Conservation (phyloP, 768 basidiomycete species). For the Amanita exitialis region DNA sequence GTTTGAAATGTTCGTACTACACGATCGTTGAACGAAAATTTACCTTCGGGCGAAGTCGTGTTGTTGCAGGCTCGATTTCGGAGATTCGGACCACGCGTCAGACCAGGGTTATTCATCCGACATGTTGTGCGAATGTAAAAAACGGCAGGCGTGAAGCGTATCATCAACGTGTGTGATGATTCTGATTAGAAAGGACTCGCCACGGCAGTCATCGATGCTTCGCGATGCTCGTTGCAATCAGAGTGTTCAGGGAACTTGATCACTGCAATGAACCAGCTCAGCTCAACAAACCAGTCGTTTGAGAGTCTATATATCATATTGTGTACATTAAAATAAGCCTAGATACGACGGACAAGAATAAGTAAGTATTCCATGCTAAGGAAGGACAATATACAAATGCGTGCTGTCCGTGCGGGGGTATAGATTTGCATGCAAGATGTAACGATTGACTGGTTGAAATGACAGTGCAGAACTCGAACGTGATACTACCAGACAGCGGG, state of each 20-base stretch:
- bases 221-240: too few species aligned
- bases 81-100: conserved; percentile 3
- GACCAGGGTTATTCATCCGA: conserved; percentile 1
- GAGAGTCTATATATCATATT: background rate
- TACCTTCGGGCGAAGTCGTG: background rate
- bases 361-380: conserved; percentile 3
- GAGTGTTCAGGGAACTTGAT: too few species aligned
- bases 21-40: too few species aligned
- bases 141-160: background rate
- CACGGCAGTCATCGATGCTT: background rate
- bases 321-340: background rate
- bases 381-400: background rate
- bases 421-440: conserved; percentile 1
- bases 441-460: background rate
- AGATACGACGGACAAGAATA: background rate
- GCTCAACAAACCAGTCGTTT: conserved; percentile 2
- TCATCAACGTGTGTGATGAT: conserved; percentile 1
- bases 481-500: conserved; percentile 48
- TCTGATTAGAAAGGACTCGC: background rate
- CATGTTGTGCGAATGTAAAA: background rate
- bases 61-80: background rate
- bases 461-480: conserved; percentile 11
- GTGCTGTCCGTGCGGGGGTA: background rate
- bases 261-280: background rate
- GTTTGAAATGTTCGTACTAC: background rate